These are phyloP conservation scores for Phytophthora syringae DNA, from an alignment of 352 stramenopile genomes.

Conservation along the genomic window DNA sequence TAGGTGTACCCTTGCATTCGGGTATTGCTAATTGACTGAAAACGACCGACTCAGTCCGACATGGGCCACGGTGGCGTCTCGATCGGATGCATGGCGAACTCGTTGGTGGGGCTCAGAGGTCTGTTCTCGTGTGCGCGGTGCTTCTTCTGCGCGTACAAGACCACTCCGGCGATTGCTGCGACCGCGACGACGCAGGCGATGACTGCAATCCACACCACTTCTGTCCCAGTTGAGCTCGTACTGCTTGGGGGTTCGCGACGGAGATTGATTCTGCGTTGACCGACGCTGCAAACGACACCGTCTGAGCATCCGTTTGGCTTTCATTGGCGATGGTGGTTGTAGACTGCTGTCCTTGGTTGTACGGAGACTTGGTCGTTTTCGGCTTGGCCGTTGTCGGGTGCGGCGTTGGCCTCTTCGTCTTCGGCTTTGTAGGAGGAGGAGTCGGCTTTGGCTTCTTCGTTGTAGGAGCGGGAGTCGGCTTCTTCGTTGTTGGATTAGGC, in stretches of 20 bases:
- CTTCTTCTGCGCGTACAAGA: constrained; percentile 27
- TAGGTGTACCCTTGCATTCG: constrained; percentile 12
- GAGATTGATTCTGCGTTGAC: constrained; percentile 7
- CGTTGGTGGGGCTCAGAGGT: constrained; percentile 8
- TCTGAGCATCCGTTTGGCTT: background rate
- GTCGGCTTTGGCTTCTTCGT: no score
- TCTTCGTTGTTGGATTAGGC: background rate
- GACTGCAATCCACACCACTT: constrained; percentile 21
- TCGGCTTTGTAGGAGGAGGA: no score
- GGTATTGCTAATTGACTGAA: no score
- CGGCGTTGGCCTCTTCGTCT: background rate
- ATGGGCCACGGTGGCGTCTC: constrained; percentile 24
- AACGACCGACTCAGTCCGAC: constrained; percentile 13
- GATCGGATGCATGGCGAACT: constrained; percentile 30
- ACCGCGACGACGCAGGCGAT: constrained; percentile 25
- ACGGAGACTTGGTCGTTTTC: constrained; percentile 14
- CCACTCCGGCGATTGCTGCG: constrained; percentile 22
- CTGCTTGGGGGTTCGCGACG: constrained; percentile 6
- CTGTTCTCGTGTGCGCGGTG: constrained; percentile 6
- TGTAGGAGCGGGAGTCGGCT: background rate
- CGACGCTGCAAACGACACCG: constrained; percentile 4
- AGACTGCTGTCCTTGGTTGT: constrained; percentile 13
- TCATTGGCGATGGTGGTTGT: background rate
- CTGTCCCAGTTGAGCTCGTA: background rate
- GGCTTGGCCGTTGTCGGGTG: constrained; percentile 3